These are phyloP conservation scores for Maudiozyma barnettii DNA, from an alignment of 805 yeast species.

Conservation along the genomic window DNA sequence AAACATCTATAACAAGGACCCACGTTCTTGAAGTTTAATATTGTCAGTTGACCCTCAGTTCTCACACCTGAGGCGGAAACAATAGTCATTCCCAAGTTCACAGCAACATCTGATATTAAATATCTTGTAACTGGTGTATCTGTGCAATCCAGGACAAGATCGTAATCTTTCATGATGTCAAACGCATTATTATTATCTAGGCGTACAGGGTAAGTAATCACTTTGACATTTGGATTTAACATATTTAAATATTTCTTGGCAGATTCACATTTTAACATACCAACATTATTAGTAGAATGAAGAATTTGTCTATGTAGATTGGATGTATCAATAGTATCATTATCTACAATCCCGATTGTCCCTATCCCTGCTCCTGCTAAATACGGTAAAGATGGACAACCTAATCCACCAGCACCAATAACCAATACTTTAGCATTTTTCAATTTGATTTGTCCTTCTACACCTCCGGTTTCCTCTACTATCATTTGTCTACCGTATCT, in stretches of 20 bases:
- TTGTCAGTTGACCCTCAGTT: conserved; percentile 81
- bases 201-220: conserved; percentile 43
- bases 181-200: conserved; percentile 51
- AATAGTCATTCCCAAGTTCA: conserved; percentile 54
- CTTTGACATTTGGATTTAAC: conserved; percentile 61
- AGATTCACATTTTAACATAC: conserved; percentile 67
- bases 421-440: conserved; percentile 56
- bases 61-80: conserved; percentile 89
- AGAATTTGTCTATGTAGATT: conserved; percentile 86
- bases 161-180: conserved; percentile 53
- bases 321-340: conserved; percentile 73
- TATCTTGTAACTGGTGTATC: conserved; percentile 87
- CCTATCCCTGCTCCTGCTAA: conserved; percentile 87
- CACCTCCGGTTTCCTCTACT: conserved; percentile 65
- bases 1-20: conserved; percentile 96
- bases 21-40: conserved; percentile 50
- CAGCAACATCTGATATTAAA: conserved; percentile 77
- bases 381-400: conserved; percentile 83
- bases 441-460: conserved; percentile 47
- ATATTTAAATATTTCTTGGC: conserved; percentile 46
- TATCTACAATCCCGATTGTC: conserved; percentile 73
- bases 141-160: conserved; percentile 82
- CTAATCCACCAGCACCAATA: conserved; percentile 95
- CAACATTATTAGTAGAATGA: conserved; percentile 60
- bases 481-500: conserved; percentile 94